Evolutionary conservation across 768 basidiomycete species (phyloP).

Genomic region (Lactifluus subvellereus): DNA sequence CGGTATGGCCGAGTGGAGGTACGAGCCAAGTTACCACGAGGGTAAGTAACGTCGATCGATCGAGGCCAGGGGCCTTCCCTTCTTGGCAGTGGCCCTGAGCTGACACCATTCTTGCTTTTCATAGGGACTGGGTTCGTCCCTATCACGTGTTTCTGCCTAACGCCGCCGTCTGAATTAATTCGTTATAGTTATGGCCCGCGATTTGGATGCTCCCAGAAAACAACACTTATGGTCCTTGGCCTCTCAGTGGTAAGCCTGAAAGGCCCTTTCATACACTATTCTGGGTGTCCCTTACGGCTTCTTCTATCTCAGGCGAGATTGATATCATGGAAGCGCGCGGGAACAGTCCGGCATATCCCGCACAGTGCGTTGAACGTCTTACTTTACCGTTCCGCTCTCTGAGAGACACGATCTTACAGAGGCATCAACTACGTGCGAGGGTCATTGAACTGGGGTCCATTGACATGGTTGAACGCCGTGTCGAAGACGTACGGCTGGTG

Average conservation of each 20-base stretch:
- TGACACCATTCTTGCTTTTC: conserved; percentile 7
- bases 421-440: conserved; percentile 41
- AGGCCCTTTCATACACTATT: not conserved
- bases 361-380: conserved; percentile 28
- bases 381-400: conserved; percentile 14
- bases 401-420: conserved; percentile 26
- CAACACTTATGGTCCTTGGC: conserved; percentile 62
- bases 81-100: conserved; percentile 10
- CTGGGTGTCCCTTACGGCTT: conserved; percentile 23
- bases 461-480: conserved; percentile 38
- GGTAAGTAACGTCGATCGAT: conserved; percentile 37
- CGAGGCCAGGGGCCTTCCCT: conserved; percentile 7
- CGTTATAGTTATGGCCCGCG: conserved; percentile 57
- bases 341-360: conserved; percentile 50
- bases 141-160: not conserved
- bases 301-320: conserved; percentile 52
- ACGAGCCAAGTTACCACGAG: conserved; percentile 71
- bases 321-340: conserved; percentile 56
- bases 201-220: conserved; percentile 77
- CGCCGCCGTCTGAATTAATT: not conserved
- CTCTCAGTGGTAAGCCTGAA: conserved; percentile 45
- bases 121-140: conserved; percentile 20
- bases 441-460: conserved; percentile 48
- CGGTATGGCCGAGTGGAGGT: conserved; percentile 83
- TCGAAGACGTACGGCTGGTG: conserved; percentile 76